Evolutionary conservation across 2,329 filamentous ascomycete species (phyloP), one percentile per base, ranked within the genome.

Genomic region (Incumbomyces delicatus): DNA sequence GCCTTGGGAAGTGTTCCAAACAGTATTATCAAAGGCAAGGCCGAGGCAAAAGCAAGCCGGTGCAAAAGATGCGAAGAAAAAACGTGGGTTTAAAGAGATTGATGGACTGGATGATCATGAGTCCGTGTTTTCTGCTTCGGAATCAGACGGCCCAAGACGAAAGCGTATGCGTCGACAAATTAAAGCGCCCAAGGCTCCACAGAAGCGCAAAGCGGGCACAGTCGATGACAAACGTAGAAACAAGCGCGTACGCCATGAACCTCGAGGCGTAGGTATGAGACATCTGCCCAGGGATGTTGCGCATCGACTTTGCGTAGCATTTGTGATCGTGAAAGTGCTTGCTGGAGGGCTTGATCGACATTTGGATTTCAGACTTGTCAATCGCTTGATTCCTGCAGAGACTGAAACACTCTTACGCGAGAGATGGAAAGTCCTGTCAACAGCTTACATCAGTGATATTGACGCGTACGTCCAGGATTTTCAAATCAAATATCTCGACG

Each of bases 361-460:
- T 22, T 57, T 73, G 29, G 67, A 74, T 47, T 73, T 70, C 69
- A 50, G 60, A 1, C 58, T 74, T n/a, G 61, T 74, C 7, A 53
- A 58, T 6, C 57, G 60, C 27, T 57, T 65, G 41, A 71, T 72
- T 48, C 69, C 68, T 2, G 59, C 62, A 1, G 57, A 65, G 39
- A 62, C 67, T 30, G 51, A 63, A 12, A 53, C 56, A n/a, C 59
- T 65, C 20, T 61, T 73, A 12, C 58, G 63, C 34, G 58, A 62
- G 1, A 58, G 62, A 35, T 71, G 66, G 50, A 65, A 60, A 46
- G 52, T 51, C 2, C 53, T 72, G 16, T 54, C 65, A 14, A 60
- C 53, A 33, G 65, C 58, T 48, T 61, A 68, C 44, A 59, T 64
- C 14, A 48, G 66, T 22, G 64, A 69, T 35, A 58, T 73, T 22